Evolutionary conservation across 768 basidiomycete species (phyloP), one percentile per base, ranked within the genome.

Genomic region (Pleurotus salmoneostramineus): DNA sequence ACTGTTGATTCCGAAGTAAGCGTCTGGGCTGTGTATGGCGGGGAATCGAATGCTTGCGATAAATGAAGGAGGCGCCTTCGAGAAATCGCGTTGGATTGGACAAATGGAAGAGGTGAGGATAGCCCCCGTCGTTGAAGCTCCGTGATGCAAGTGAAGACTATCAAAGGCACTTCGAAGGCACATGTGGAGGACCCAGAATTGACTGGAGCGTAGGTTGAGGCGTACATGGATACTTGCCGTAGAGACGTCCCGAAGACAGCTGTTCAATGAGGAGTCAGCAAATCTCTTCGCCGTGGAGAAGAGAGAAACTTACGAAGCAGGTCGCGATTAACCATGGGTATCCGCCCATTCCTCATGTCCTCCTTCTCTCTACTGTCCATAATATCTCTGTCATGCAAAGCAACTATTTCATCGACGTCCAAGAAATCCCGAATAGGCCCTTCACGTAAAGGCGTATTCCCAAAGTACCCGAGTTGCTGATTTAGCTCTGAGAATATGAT

Each of bases 1-100:
- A 70, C 62, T 3, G 71, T 73, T 1, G 76, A 71, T 57, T 75
- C 71, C 15, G 71, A 65, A 46, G 36, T 10, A 17, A 55, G 11
- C 36, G 52, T 35, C 14, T 35, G 40, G 11, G 52, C 3, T 0
- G 36, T 42, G 1, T 55, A 55, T 11, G 52, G 52, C n/a, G 52
- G 27, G 1, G 40, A 55, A 14, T 55, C 52, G 37, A 55, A 55
- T 0, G 40, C 4, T n/a, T 55, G 52, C 17, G 36, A 55, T 10
- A 55, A 36, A 21, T 17, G 40, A 14, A 55, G 52, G 21, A 55
- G 35, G 3, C 52, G 52, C 36, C 37, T 37, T n/a, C 52, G 15
- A 0, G 52, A 55, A 3, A 40, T 27, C 11, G 52, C 21, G 11
- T 55, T 55, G 15, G 52, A 14, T 14, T 55, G 37, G 40, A 21